Conservation (phyloP, 352 stramenopile genomes). For the Globisporangium acanthophoron region DNA sequence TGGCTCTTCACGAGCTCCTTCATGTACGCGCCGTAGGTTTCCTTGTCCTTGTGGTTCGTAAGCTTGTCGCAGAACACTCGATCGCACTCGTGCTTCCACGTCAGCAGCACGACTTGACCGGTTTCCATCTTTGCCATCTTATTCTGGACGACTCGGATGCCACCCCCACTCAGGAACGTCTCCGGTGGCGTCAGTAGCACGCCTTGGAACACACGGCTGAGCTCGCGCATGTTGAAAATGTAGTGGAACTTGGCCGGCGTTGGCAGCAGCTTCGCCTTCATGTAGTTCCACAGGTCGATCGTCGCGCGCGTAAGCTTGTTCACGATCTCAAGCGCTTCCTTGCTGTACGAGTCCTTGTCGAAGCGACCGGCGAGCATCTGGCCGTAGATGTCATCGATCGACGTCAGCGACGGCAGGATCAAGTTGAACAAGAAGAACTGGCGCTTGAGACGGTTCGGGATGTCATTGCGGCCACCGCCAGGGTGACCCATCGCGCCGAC, state of each 20-base stretch:
- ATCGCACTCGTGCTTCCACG: constrained; percentile 98
- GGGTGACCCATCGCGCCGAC: constrained; percentile 97
- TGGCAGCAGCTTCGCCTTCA: constrained; percentile 96
- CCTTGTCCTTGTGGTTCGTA: constrained; percentile 96
- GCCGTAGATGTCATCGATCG: constrained; percentile 99
- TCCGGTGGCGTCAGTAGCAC: constrained; percentile 95
- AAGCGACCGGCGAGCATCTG: constrained; percentile 97
- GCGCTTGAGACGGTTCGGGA: constrained; percentile 98
- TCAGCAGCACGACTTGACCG: constrained; percentile 88
- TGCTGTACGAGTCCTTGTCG: constrained; percentile 79
- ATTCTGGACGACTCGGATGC: constrained; percentile 74
- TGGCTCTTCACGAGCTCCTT: constrained; percentile 87
- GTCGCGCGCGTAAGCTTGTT: constrained; percentile 94
- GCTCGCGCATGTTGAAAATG: constrained; percentile 99
- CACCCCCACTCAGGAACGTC: constrained; percentile 91
- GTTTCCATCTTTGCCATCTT: constrained; percentile 89
- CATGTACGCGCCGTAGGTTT: constrained; percentile 91
- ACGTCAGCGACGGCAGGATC: constrained; percentile 95
- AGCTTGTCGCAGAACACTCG: constrained; percentile 98
- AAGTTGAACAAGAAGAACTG: constrained; percentile 99
- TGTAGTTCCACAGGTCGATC: constrained; percentile 96
- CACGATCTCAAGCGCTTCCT: constrained; percentile 83
- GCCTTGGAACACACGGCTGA: constrained; percentile 97
- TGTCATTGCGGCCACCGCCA: constrained; percentile 97
- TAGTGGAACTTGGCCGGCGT: constrained; percentile 99